phyloP scores from a whole-genome alignment of 139 green algal species.

The Chlamydomonas schloesseri region DNA sequence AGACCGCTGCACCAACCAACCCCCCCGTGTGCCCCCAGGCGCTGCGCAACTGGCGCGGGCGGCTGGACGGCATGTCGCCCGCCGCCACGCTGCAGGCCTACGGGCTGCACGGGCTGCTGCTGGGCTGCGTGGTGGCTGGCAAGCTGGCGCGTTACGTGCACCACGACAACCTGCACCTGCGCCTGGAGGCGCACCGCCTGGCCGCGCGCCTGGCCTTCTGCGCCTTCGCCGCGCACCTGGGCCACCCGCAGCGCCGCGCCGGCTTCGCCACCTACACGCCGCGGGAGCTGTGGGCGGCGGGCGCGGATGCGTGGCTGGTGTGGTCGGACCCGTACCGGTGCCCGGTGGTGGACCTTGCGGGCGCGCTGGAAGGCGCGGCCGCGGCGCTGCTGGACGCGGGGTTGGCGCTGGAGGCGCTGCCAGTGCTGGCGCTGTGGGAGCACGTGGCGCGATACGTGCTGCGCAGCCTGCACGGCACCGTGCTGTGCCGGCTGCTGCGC shows the following conservation, averaged over 20 bases:
- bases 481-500: conserved; percentile 50
- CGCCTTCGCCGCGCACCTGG: conserved; percentile 55
- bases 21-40: conserved; percentile 35
- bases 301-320: conserved; percentile 41
- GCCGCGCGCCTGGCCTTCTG: conserved; percentile 36
- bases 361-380: conserved; percentile 53
- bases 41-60: conserved; percentile 57
- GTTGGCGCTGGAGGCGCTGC: conserved; percentile 58
- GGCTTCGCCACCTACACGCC: conserved; percentile 60
- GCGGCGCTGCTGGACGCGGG: conserved; percentile 54
- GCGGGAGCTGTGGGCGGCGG: conserved; percentile 45
- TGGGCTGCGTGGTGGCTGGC: conserved; percentile 65
- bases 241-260: conserved; percentile 64
- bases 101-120: conserved; percentile 67
- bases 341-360: conserved; percentile 64
- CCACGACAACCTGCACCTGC: conserved; percentile 47
- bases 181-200: conserved; percentile 59
- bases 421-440: conserved; percentile 68
- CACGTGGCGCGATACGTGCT: conserved; percentile 51
- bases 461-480: conserved; percentile 47
- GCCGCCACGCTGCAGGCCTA: conserved; percentile 56
- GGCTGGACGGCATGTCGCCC: conserved; percentile 38
- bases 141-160: conserved; percentile 69
- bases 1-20: background rate
- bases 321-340: conserved; percentile 62